A percentile compares a stretch with the other conserved stretches of the same genome.
Conservation (phyloP, 2,329 filamentous ascomycete species). For the Hypoxylon sp. region DNA sequence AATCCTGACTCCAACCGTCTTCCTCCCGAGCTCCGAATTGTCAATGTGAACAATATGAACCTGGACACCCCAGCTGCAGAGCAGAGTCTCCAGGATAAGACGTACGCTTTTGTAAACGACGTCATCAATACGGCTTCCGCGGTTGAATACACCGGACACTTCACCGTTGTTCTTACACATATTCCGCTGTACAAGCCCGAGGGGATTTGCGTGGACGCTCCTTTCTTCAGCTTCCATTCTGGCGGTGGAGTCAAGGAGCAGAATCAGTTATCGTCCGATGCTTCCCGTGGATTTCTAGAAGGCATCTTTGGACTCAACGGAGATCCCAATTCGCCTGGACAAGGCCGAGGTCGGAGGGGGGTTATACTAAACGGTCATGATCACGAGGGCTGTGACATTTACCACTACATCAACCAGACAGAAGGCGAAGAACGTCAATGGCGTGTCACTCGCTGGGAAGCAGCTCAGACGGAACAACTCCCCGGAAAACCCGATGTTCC, state of each 20-base stretch:
- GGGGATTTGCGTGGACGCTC: slow-evolving; percentile 84
- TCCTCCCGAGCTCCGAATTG: slow-evolving; percentile 76
- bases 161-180: slow-evolving; percentile 89
- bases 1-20: slow-evolving; percentile 59
- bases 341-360: slow-evolving; percentile 74
- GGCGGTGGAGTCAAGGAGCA: slow-evolving; percentile 85
- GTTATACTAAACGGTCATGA: slow-evolving; percentile 93
- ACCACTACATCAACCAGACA: slow-evolving; percentile 79
- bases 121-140: slow-evolving; percentile 69
- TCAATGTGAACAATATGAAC: slow-evolving; percentile 93
- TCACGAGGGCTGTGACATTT: slow-evolving; percentile 90
- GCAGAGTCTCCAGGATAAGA: slow-evolving; percentile 73
- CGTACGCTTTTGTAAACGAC: slow-evolving; percentile 78
- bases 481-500: slow-evolving; percentile 57
- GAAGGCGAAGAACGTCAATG: slow-evolving; percentile 56
- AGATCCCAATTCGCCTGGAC: slow-evolving; percentile 63
- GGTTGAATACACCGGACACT: slow-evolving; percentile 69
- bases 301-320: slow-evolving; percentile 82
- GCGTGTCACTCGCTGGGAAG: slow-evolving; percentile 59
- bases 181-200: slow-evolving; percentile 86
- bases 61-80: slow-evolving; percentile 83
- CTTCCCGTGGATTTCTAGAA: slow-evolving; percentile 79
- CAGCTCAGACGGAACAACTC: slow-evolving; percentile 54
- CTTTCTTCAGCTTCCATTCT: slow-evolving; percentile 81
- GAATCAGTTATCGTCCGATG: slow-evolving; percentile 81